Evolutionary conservation across 441 rosid genomes (phyloP), one percentile per base, ranked within the genome.

Genomic region (Codiaeum variegatum): DNA sequence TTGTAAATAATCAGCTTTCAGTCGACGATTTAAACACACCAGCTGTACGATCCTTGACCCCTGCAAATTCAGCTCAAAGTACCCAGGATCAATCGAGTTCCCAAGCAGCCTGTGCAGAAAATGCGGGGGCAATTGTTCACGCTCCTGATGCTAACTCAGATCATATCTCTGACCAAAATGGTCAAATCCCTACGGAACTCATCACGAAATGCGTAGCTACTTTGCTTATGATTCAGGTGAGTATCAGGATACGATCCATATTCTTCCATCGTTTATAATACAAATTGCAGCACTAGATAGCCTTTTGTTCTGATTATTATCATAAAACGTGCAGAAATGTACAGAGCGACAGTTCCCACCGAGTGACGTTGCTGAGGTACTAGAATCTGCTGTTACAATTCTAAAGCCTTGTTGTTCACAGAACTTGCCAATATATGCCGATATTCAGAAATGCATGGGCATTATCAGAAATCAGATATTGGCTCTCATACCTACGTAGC

Each of bases 381-480:
- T 96, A 42, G 98, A 94, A 63, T 81, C 85, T 59, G 97, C 98
- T 0, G 87, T 90, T 67, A 81, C 91, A 59, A 86, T 89, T 81
- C 80, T 96, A 88, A 91, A 89, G 77, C 99, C 99, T 16, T 75
- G 85, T 76, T 88, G 92, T 76, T 75, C 91, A 4, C 91, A 90
- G 84, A 96, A 92, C 85, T 82, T 90, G 73, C 92, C 97, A 0
- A 76, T 96, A 60, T 92, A 89, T 83, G 84, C 88, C 32, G 99
- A 96, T 80, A 94, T 96, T 77, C 94, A 96, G 85, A 90, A 83
- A 80, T 92, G 96, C 76, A 92, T 96, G 98, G 96, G 99, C 29
- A 86, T 87, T 58, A 90, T 96, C 78, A 90, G 91, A 83, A 92
- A 88, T 60, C 99, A 96, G 85, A 90, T 96, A 82, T 73, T 96